Evolutionary conservation across 106 monocot genomes (phyloP), one percentile per base, ranked within the genome.

Genomic region (Allium fistulosum): DNA sequence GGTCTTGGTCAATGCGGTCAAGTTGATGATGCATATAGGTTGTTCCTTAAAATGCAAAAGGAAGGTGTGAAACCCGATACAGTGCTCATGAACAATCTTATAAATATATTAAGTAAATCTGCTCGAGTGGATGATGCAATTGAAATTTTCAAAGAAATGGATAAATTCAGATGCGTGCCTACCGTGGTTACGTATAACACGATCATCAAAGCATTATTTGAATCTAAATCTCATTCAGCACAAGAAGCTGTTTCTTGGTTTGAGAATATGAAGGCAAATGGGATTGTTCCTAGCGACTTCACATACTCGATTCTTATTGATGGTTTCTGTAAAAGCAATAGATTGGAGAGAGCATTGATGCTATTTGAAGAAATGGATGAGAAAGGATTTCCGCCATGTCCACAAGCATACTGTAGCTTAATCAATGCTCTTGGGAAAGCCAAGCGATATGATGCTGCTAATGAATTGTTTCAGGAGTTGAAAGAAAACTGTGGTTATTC

Each of bases 311-410:
- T 97, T 70, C 68, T 97, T 13, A 92, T 97, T 37, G 88, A 97
- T 71, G 96, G 92, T 10, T 89, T 89, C 62, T 92, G 92, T 84
- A 97, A 92, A 72, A 89, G 66, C 3, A 92, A 92, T 62, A 70
- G 82, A 73, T 66, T 97, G 55, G 92, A 97, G 51, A 80, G 87
- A 22, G 96, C 96, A 13, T 62, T 97, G 78, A 69, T 86, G 49
- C 84, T 97, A 49, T 89, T 97, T 7, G 96, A 97, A 67, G 96
- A 97, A 66, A 97, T 97, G 96, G 96, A 97, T 63, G 92, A 92
- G 68, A 86, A 84, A 49, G 96, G 96, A 11, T 97, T 89, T 66
- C 96, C 96, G 71, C 88, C 88, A 15, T 97, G 96, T 71, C 84
- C 91, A 53, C 77, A 88, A 48, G 92, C 96, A 14, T 97, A 97